Evolutionary conservation across 2,329 filamentous ascomycete genomes (phyloP), one percentile per base, ranked within the genome.

Genomic region (Claviceps pazoutovae): DNA sequence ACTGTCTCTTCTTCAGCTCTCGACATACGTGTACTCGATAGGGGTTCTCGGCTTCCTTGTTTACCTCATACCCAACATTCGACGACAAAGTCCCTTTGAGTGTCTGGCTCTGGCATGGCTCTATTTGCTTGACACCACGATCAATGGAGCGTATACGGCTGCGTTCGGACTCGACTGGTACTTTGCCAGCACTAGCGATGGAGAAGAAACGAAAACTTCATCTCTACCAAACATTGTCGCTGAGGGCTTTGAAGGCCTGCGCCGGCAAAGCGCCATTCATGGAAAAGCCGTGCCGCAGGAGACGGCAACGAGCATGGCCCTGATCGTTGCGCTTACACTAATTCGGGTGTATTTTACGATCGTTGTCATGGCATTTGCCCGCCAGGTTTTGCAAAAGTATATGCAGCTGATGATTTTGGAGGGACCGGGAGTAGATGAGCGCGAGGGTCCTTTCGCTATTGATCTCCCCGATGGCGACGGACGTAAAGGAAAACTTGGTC

Each of bases 21-120:
- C 85, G 53, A 93, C 94, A 76, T 96, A 95, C 74, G 76, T 95
- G 48, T 95, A 95, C 75, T 93, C 86, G 26, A 76, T 93, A 55
- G 60, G 79, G 56, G 78, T 86, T 30, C 80, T 95, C 56, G 72
- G 76, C 56, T 69, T 85, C 46, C 78, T 87, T 58, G 74, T 79
- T 49, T 78, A 81, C 60, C 82, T 95, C 47, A 78, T 86, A 61
- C 86, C 86, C 48, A 84, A 93, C 64, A 87, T 96, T 64, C 83
- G 86, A 57, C 78, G 80, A 60, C 84, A 88, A 61, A 83, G 78
- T 34, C 86, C 88, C 1, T 79, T 95, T 52, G 83, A 94, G 62
- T 86, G 82, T 59, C 75, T 96, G 26, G 79, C 82, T 2, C 79
- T 96, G 50, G 88, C 88, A 3, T 95, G 88, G 77, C 74, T 95